Evolutionary conservation across 176 grass and related monocot genomes (phyloP).

Genomic region (Carex littledalei): DNA sequence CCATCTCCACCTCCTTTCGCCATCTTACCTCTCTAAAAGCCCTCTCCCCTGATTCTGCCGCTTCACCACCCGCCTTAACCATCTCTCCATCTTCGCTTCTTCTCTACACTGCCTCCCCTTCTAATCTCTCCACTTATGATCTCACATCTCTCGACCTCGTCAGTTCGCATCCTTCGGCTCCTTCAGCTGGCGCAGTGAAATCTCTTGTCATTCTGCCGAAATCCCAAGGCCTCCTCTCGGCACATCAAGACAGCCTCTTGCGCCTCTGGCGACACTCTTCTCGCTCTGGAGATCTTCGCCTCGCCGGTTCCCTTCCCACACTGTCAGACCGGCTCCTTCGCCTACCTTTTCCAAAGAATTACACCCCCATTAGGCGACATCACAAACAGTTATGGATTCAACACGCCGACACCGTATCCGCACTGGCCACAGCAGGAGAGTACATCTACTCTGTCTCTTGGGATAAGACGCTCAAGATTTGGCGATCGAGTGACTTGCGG

Average conservation of each 20-base stretch:
- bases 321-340: conserved; percentile 58
- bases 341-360: conserved; percentile 73
- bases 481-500: conserved; percentile 55
- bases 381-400: conserved; percentile 71
- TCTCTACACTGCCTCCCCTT: conserved; percentile 30
- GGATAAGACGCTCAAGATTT: conserved; percentile 91
- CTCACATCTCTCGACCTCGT: conserved; percentile 31
- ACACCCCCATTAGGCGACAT: conserved; percentile 61
- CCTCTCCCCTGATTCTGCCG: neutral
- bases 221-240: conserved; percentile 31
- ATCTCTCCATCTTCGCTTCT: neutral
- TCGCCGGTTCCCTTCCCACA: conserved; percentile 61
- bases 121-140: conserved; percentile 27
- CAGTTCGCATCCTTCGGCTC: conserved; percentile 18
- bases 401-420: conserved; percentile 64
- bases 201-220: conserved; percentile 40
- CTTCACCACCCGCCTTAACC: conserved; percentile 11
- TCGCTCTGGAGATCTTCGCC: conserved; percentile 28
- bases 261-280: conserved; percentile 55
- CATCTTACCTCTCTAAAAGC: conserved; percentile 41
- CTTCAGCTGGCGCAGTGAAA: conserved; percentile 49
- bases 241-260: conserved; percentile 71
- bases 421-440: conserved; percentile 32
- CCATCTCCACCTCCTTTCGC: conserved; percentile 17
- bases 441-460: conserved; percentile 87